Evolutionary conservation across 495 filamentous ascomycete species (phyloP).

Genomic region (Penicillium diatomitis): DNA sequence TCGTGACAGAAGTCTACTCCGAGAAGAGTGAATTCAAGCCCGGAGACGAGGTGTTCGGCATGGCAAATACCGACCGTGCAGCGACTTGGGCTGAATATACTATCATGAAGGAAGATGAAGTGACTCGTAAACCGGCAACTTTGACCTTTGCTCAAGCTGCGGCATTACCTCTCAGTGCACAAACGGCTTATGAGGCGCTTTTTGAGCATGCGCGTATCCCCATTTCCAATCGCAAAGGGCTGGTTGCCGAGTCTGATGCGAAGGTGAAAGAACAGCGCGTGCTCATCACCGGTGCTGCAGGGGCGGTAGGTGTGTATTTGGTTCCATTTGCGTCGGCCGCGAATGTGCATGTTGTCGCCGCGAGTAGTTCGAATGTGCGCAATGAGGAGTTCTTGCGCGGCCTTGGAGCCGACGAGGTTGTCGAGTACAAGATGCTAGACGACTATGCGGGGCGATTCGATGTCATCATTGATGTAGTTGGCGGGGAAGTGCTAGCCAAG

Average conservation of each 20-base stretch:
- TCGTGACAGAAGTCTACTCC: constrained; percentile 17
- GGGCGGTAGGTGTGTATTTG: constrained; percentile 26
- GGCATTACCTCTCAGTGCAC: constrained; percentile 24
- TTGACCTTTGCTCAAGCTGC: constrained; percentile 17
- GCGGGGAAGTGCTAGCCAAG: constrained; percentile 15
- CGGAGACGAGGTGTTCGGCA: constrained; percentile 29
- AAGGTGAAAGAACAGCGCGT: constrained; percentile 1
- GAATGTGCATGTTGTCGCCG: constrained; percentile 18
- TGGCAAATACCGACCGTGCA: constrained; percentile 15
- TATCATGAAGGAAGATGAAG: constrained; percentile 14
- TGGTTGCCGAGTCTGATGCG: too few species aligned
- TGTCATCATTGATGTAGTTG: constrained; percentile 28
- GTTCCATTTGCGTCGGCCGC: constrained; percentile 23
- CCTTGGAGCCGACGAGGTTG: constrained; percentile 20
- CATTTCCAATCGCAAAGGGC: neutral
- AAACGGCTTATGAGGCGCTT: constrained; percentile 27
- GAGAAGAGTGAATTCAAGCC: constrained; percentile 8
- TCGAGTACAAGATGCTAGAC: constrained; percentile 19
- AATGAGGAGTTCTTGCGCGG: constrained; percentile 21
- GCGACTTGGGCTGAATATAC: constrained; percentile 25
- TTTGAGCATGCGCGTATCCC: constrained; percentile 18
- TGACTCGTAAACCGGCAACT: constrained; percentile 17
- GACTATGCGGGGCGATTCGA: constrained; percentile 12
- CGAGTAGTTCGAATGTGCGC: constrained; percentile 18
- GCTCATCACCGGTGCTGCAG: constrained; percentile 27